These are phyloP conservation scores for Arxiozyma bovina DNA, from an alignment of 1,139 yeast species.

Conservation along the genomic window DNA sequence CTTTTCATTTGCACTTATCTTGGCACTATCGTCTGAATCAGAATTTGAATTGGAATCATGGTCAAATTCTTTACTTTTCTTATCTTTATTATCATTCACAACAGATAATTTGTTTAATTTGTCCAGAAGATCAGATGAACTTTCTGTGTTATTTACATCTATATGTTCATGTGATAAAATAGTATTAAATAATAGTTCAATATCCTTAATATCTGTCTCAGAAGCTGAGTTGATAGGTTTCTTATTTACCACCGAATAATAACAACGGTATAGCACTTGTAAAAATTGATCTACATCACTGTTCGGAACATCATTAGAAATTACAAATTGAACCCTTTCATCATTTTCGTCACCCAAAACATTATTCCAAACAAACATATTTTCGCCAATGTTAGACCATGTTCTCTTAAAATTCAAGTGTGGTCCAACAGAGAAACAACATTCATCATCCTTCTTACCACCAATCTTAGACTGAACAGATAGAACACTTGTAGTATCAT, in stretches of 20 bases:
- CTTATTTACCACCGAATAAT: conserved; percentile 68
- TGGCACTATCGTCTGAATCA: conserved; percentile 7
- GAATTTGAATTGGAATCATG: neutral
- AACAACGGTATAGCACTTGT: conserved; percentile 53
- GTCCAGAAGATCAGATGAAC: neutral
- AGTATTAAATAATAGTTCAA: conserved; percentile 24
- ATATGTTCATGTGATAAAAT: conserved; percentile 16
- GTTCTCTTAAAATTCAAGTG: conserved; percentile 40
- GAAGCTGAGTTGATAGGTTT: conserved; percentile 43
- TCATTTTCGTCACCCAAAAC: conserved; percentile 71
- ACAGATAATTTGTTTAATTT: conserved; percentile 1
- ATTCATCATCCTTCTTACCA: conserved; percentile 29
- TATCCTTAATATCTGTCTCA: conserved; percentile 47
- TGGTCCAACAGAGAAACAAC: conserved; percentile 22
- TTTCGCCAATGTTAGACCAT: conserved; percentile 37
- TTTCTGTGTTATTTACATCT: neutral
- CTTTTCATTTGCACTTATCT: conserved; percentile 2
- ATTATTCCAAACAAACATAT: conserved; percentile 72
- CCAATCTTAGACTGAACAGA: conserved; percentile 46
- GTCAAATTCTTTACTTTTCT: conserved; percentile 6
- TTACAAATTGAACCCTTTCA: conserved; percentile 72
- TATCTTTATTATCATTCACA: neutral
- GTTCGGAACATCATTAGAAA: conserved; percentile 52
- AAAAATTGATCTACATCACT: conserved; percentile 59
- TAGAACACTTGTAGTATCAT: conserved; percentile 45